phyloP scores from a whole-genome alignment of 352 stramenopile species.

The Phytophthora sojae region DNA sequence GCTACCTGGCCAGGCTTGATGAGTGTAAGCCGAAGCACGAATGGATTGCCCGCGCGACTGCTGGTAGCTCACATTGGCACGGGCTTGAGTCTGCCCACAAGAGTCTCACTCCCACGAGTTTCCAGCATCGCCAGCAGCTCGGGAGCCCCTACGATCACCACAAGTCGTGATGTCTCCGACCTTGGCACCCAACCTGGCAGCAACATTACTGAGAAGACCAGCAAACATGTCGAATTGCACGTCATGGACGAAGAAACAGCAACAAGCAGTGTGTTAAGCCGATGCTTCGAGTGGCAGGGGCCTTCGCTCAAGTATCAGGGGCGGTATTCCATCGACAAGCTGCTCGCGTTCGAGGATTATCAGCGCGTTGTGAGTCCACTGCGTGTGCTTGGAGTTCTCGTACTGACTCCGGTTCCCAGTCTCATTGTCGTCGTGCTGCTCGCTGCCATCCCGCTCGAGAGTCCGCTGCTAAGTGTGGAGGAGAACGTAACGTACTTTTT shows the following conservation, averaged over 20 bases:
- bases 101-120: not conserved
- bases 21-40: not conserved
- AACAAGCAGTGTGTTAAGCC: not conserved
- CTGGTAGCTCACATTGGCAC: not conserved
- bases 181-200: not conserved
- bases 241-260: not conserved
- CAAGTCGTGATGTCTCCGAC: not conserved
- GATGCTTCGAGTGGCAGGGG: slow-evolving; percentile 2
- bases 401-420: slow-evolving; percentile 19
- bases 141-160: not conserved
- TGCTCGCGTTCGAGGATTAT: slow-evolving; percentile 32
- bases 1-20: not conserved
- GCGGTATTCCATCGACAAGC: slow-evolving; percentile 33
- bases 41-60: not conserved
- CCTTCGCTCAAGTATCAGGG: slow-evolving; percentile 14
- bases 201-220: not conserved
- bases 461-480: slow-evolving; percentile 1
- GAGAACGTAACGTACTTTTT: slow-evolving; percentile 15
- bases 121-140: not conserved
- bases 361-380: slow-evolving; percentile 9
- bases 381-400: slow-evolving; percentile 20
- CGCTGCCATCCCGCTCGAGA: slow-evolving; percentile 17
- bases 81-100: not conserved
- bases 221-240: not conserved
- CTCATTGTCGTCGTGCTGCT: slow-evolving; percentile 14